Evolutionary conservation across 306 rosid species (phyloP), one percentile per base, ranked within the genome.

Genomic region (Canavalia gladiata): DNA sequence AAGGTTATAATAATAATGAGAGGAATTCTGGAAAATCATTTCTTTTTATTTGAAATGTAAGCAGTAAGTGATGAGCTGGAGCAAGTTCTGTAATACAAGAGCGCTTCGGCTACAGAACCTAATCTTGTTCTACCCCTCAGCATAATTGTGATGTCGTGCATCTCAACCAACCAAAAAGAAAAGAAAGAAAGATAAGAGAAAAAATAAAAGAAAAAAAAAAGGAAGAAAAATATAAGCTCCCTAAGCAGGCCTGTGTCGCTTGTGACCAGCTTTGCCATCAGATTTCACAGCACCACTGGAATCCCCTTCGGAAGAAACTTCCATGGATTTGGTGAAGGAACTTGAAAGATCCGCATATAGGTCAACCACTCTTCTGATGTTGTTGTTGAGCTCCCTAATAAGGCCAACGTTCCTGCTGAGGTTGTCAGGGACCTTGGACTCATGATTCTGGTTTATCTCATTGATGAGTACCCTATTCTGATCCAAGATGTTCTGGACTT

Each of bases 381-480:
- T 95, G 92, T 88, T 91, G 90, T 95, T 95, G 52, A 95, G 92
- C 89, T 95, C 99, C 82, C 88, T 86, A 69, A 95, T 95, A 62
- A 95, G 87, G 34, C 93, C 94, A 85, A 93, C 97, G 84, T 95
- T 95, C 79, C 97, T 86, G 89, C 86, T 91, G 11, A 95, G 89
- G 71, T 95, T 93, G 88, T 95, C 97, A 12, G 99, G 96, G 59
- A 91, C 82, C 81, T 91, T 95, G 29, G 99, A 95, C 82, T 95
- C 99, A 2, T 95, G 99, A 80, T 95, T 95, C 81, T 95, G 98
- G 91, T 95, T 95, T 85, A 95, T 95, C 90, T 95, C 94, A 57
- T 88, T 95, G 86, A 95, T 95, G 47, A 95, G 94, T 55, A 95
- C 59, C 89, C 95, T 87, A 83, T 95, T 95, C 82, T 95, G 97